A percentile compares a stretch with the other conserved stretches of the same genome.
Conservation (phyloP, 352 stramenopile genomes). For the Phytophthora capsici region DNA sequence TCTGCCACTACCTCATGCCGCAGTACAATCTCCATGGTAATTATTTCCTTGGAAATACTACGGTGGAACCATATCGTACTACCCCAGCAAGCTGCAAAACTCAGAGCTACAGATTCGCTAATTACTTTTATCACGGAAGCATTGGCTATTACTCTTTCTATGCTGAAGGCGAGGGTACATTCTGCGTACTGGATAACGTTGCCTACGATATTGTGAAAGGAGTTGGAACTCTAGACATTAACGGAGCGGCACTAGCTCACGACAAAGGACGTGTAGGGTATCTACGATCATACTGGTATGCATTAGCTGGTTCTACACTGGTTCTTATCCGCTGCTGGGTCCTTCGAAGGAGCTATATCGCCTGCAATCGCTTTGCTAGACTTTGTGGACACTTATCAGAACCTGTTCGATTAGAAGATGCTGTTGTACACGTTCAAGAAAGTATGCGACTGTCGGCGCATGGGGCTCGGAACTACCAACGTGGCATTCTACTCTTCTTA, state of each 20-base stretch:
- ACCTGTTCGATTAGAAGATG: constrained; percentile 6
- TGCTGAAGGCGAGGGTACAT: constrained; percentile 21
- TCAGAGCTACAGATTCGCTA: not conserved
- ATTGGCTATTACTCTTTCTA: constrained; percentile 15
- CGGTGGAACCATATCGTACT: constrained; percentile 1
- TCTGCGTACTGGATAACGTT: constrained; percentile 12
- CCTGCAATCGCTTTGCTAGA: constrained; percentile 15
- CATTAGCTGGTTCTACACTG: not conserved
- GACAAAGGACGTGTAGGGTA: constrained; percentile 1
- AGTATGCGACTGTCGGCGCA: constrained; percentile 13
- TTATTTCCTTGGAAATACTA: constrained; percentile 7
- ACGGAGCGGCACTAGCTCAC: constrained; percentile 5
- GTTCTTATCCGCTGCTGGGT: constrained; percentile 7
- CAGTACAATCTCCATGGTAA: constrained; percentile 15
- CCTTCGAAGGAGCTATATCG: constrained; percentile 10
- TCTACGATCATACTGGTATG: constrained; percentile 22
- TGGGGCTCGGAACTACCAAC: constrained; percentile 24
- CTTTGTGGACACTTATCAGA: constrained; percentile 2
- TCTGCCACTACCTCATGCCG: constrained; percentile 20
- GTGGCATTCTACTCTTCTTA: constrained; percentile 12
- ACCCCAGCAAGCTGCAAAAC: not conserved
- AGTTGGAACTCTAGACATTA: constrained; percentile 22
- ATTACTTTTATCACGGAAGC: constrained; percentile 15
- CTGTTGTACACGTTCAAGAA: constrained; percentile 24
- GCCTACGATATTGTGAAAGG: constrained; percentile 17